Conservation (phyloP, 768 basidiomycete species). For the Suillus bovinus region DNA sequence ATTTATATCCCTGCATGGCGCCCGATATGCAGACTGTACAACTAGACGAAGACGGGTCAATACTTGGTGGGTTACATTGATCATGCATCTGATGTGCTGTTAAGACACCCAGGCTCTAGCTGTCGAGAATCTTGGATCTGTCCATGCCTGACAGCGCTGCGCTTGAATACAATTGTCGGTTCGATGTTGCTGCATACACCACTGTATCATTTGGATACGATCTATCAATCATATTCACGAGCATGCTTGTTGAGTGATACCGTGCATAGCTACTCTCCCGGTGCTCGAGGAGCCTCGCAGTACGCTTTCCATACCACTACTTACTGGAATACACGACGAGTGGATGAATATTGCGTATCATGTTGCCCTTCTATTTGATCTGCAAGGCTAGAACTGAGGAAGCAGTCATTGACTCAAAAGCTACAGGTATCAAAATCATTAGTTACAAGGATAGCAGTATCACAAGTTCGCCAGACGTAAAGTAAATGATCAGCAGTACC, state of each 20-base stretch:
- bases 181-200: too few relatives aligned
- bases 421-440: neutral
- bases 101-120: too few relatives aligned
- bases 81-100: too few relatives aligned
- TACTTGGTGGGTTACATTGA: too few relatives aligned
- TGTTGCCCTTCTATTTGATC: neutral
- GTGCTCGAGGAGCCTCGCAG: neutral
- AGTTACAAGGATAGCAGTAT: conserved; percentile 1
- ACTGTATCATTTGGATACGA: too few relatives aligned
- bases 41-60: too few relatives aligned
- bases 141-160: too few relatives aligned
- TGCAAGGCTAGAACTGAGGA: neutral
- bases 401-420: neutral
- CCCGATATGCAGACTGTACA: too few relatives aligned
- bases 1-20: too few relatives aligned
- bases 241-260: neutral
- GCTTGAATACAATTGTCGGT: too few relatives aligned
- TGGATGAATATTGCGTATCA: neutral
- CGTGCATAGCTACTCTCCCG: too few relatives aligned
- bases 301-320: neutral
- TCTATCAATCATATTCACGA: neutral
- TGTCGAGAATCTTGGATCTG: too few relatives aligned
- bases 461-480: neutral
- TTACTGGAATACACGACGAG: neutral
- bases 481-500: conserved; percentile 4